phyloP scores from a whole-genome alignment of 495 filamentous ascomycete genomes.

The Trichocladium antarcticum region DNA sequence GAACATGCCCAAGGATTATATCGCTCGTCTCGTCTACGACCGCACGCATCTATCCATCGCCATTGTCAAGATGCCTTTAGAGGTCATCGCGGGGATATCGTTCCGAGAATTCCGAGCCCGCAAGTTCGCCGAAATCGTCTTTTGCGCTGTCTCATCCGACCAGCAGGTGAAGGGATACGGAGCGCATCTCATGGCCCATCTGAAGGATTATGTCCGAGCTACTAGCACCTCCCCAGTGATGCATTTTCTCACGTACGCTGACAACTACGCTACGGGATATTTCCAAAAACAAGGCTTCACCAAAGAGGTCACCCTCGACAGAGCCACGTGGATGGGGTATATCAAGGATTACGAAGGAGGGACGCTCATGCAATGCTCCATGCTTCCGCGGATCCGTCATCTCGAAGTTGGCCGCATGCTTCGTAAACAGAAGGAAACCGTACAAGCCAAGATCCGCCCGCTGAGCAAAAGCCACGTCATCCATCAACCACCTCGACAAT shows the following conservation, averaged over 20 bases:
- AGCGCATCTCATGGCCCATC: conserved; percentile 89
- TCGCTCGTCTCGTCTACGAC: conserved; percentile 92
- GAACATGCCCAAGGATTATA: conserved; percentile 98
- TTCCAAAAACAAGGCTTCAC: conserved; percentile 98
- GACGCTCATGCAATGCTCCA: conserved; percentile 96
- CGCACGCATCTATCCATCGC: conserved; percentile 86
- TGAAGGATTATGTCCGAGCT: conserved; percentile 95
- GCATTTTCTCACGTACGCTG: conserved; percentile 95
- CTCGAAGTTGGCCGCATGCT: conserved; percentile 83
- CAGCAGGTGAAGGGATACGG: conserved; percentile 97
- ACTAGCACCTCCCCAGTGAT: conserved; percentile 91
- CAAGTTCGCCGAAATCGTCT: conserved; percentile 92
- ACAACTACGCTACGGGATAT: conserved; percentile 96
- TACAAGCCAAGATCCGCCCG: conserved; percentile 83
- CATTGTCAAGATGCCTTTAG: conserved; percentile 83
- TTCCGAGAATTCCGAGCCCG: conserved; percentile 82
- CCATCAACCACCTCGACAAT: conserved; percentile 70
- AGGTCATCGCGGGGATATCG: conserved; percentile 89
- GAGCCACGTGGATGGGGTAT: conserved; percentile 90
- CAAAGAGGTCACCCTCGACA: conserved; percentile 86
- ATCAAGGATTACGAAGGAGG: conserved; percentile 99
- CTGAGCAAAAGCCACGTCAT: conserved; percentile 76
- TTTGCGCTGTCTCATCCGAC: conserved; percentile 91
- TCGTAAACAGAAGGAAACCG: conserved; percentile 86
- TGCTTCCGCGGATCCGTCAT: conserved; percentile 87